phyloP scores from a whole-genome alignment of 352 stramenopile genomes.

The Phytopythium cucurbitacearum region DNA sequence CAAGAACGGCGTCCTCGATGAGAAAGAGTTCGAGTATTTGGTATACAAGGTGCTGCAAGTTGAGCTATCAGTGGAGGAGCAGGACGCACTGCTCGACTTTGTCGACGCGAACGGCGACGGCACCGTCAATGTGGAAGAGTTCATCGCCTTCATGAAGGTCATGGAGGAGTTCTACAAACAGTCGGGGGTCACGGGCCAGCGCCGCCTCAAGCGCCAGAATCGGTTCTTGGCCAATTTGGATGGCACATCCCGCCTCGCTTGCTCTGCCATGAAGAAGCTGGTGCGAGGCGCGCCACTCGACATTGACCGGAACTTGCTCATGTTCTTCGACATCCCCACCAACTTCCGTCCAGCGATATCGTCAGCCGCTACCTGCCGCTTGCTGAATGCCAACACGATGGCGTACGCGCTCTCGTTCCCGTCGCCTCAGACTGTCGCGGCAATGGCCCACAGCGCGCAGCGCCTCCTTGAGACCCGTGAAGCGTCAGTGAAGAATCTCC shows the following conservation, averaged over 20 bases:
- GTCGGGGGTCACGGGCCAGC: constrained; percentile 16
- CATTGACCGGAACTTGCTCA: constrained; percentile 59
- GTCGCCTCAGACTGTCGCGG: constrained; percentile 58
- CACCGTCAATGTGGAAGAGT: constrained; percentile 61
- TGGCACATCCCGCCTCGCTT: constrained; percentile 35
- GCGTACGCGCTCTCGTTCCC: constrained; percentile 67
- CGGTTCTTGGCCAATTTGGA: constrained; percentile 40
- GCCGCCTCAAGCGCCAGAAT: constrained; percentile 20
- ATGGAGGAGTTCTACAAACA: constrained; percentile 50
- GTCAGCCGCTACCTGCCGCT: constrained; percentile 37
- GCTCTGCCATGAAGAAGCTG: constrained; percentile 77
- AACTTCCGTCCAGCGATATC: constrained; percentile 75
- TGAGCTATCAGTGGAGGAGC: constrained; percentile 67
- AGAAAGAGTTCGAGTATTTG: constrained; percentile 74
- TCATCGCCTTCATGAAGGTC: constrained; percentile 71
- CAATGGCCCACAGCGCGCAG: constrained; percentile 25
- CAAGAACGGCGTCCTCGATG: constrained; percentile 61
- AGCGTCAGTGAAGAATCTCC: constrained; percentile 19
- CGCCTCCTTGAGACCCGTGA: constrained; percentile 22
- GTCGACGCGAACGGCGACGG: constrained; percentile 60
- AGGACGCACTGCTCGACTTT: constrained; percentile 65
- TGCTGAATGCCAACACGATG: constrained; percentile 55
- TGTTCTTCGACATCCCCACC: constrained; percentile 74
- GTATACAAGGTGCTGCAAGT: constrained; percentile 74
- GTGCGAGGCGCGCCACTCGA: constrained; percentile 60